phyloP scores from a whole-genome alignment of 2,329 filamentous ascomycete genomes.

The Aspergillus pseudonomiae region DNA sequence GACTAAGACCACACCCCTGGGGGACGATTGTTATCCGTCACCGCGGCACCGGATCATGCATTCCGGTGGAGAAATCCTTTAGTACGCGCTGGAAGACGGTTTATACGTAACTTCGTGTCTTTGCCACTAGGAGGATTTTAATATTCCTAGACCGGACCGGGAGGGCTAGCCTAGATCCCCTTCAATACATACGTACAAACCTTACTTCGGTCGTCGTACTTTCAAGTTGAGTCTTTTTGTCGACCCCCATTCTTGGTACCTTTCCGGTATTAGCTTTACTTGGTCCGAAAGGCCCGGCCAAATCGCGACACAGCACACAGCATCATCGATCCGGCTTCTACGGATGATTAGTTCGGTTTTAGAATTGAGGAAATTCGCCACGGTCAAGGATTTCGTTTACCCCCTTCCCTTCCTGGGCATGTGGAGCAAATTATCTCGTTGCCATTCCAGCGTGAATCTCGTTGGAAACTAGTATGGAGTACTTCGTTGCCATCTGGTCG shows the following conservation, averaged over 20 bases:
- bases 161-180: neutral
- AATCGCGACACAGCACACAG: neutral
- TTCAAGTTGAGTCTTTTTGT: neutral
- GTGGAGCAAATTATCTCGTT: neutral
- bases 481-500: neutral
- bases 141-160: neutral
- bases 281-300: neutral
- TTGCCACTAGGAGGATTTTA: slow-evolving; percentile 13
- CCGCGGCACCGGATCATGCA: slow-evolving; percentile 39
- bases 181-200: neutral
- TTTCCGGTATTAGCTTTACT: neutral
- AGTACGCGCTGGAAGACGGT: slow-evolving; percentile 1
- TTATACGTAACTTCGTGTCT: neutral
- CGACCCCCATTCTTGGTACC: neutral
- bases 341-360: neutral
- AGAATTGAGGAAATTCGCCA: neutral
- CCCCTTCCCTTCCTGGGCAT: neutral
- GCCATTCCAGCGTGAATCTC: neutral
- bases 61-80: slow-evolving; percentile 31
- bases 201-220: slow-evolving; percentile 2
- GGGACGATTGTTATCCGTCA: slow-evolving; percentile 33
- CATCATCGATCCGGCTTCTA: neutral
- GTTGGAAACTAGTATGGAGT: neutral
- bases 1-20: slow-evolving; percentile 12
- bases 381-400: neutral